Base-by-base conservation (phyloP, 768 basidiomycete species). In the Coprinopsis cinerea region DNA sequence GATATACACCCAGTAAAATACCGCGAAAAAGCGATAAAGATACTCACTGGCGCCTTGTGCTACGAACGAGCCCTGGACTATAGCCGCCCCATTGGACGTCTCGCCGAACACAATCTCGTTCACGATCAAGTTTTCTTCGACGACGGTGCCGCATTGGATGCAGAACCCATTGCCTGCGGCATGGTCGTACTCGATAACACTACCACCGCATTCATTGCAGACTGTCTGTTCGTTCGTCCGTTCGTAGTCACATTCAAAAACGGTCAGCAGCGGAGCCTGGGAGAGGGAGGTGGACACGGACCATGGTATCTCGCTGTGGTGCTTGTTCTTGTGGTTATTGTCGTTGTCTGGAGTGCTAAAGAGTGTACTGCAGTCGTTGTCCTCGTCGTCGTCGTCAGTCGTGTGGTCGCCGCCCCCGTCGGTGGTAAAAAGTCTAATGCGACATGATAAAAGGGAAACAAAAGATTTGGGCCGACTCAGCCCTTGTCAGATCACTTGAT, bases 51-150 rank as follows among this genome's bases (percentile, higher is more conserved):
- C 83, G 49, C 91, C 89, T 59, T 90, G 86, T 0, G 80, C 89
- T 11, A 99, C 92, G 59, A 89, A 96, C 2, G 87, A 84, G 2
- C 96, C 96, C 60, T 94, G 88, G 1, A 96, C 94, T 75, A 97
- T 90, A 1, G 95, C 94, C 3, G 93, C 91, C 22, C 96, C 96
- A 24, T 79, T 77, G 10, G 86, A 79, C 3, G 88, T 88, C 73
- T 99, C 96, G n/a, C 92, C 92, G 57, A 99, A 99, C 1, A 84
- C 82, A 48, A 99, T 81, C 63, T 99, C 96, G 54, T 85, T 88
- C 9, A 97, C 91, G 52, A 98, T 92, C 2, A 86, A 82, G 60
- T 92, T 93, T 66, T 96, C 91, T 67, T 95, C 92, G 9, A 95
- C 74, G 15, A 98, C 92, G 5, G 85, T 88, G 40, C 91, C 92